These are phyloP conservation scores for Fusarium heterosporum DNA, from an alignment of 2,329 filamentous ascomycete species.

Conservation along the genomic window DNA sequence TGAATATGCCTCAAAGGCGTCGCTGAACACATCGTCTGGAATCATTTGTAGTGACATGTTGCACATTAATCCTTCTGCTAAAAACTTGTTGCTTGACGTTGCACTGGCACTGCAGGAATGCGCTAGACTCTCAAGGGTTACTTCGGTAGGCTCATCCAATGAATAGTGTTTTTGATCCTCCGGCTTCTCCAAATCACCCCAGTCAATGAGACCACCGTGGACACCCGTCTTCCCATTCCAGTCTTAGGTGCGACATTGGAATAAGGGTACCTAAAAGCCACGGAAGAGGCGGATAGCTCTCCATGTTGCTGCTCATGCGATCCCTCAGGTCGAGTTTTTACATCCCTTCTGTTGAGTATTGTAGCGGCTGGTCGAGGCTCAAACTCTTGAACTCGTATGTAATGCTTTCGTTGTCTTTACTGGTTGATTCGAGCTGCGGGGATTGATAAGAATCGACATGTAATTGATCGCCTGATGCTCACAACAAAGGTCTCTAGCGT, in stretches of 20 bases:
- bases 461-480: not conserved
- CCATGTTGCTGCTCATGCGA: not conserved
- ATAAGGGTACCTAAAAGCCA: not conserved
- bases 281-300: slow-evolving; percentile 8
- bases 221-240: not conserved
- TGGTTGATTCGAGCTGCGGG: not conserved
- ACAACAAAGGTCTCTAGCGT: not conserved
- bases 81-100: slow-evolving; percentile 3
- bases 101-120: not conserved
- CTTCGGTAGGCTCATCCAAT: not conserved
- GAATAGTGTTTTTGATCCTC: not conserved
- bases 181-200: not conserved
- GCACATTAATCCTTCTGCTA: not conserved
- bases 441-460: not conserved
- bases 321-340: not conserved
- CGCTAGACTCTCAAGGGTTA: not conserved
- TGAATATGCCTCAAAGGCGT: slow-evolving; percentile 17
- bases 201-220: slow-evolving; percentile 6
- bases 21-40: not conserved
- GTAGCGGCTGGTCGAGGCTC: not conserved
- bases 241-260: slow-evolving; percentile 3
- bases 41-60: not conserved
- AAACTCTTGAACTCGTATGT: not conserved
- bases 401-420: not conserved
- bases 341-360: not conserved